Evolutionary conservation across 1,284 basidiomycete species (phyloP), one percentile per base, ranked within the genome.

Genomic region (Tranzscheliella williamsii): DNA sequence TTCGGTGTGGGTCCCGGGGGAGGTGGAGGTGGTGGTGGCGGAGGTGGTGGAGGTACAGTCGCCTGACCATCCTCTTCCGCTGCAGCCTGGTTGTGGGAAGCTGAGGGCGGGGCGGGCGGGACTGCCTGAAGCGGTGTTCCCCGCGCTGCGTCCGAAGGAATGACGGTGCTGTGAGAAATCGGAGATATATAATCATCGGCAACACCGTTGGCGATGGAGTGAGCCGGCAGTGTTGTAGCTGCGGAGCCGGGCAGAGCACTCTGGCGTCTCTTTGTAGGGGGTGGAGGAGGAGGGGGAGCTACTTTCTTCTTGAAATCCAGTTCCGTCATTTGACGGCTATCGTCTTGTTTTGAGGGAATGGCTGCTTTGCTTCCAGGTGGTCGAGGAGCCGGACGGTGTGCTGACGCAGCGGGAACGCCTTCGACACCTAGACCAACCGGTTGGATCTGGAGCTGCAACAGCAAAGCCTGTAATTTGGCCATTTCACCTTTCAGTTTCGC

Each of bases 241-340:
- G 11, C 27, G 27, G 27, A 29, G 9, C 27, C 27, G 11, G 27
- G 27, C 27, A 29, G 27, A 9, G 27, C n/a, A n/a, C 27, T 45
- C 18, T 45, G 34, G 16, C 38, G 22, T 24, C 41, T 38, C 29
- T 32, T 32, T 9, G 48, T 62, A 9, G 78, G 75, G 5, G 72
- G 72, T n/a, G 72, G 62, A 6, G 78, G 71, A 2, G 75, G 55
- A 8, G 72, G 74, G 1, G 87, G 85, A 1, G 85, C 79, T 38
- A 85, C 85, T 42, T 82, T 82, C 6, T 81, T 80, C 75, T 88
- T 89, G 78, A 85, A 88, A 56, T 86, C 86, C 67, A 84, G 83
- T 75, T 89, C 87, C 12, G 49, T 26, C 37, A 46, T 40, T 9
- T 12, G 8, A 33, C 31, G 9, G 16, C 8, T 18, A 17, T 17